Evolutionary conservation across 495 filamentous ascomycete species (phyloP), one percentile per base, ranked within the genome.

Genomic region (Lophiostoma macrostomum): DNA sequence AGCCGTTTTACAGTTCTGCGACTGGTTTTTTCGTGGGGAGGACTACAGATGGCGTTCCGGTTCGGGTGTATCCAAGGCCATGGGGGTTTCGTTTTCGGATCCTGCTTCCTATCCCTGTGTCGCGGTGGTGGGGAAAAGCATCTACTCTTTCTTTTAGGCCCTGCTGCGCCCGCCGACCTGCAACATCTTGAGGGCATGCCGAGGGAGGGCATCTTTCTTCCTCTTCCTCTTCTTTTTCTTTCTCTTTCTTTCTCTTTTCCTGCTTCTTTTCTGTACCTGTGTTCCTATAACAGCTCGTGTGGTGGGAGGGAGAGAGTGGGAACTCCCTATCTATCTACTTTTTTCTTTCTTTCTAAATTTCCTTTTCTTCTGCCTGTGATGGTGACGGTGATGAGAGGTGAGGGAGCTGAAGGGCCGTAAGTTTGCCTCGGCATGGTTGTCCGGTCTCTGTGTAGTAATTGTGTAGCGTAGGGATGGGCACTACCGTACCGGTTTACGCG

Each of bases 191-290:
- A 36, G 20, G 34, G 47, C 47, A 29, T 19, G 28, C 36, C 34
- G 42, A 30, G 36, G 38, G 37, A 52, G 30, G 30, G 30, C 30
- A 32, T n/a, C 30, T n/a, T 32, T 32, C 30, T 32, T 7, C 23
- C 3, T 16, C 16, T 32, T 31, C 24, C 36, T 35, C n/a, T 23
- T 23, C 39, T 10, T 13, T 14, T 27, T 16, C 19, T 30, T 12
- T 22, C 37, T 22, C 32, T 23, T 53, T n/a, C 24, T 27, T 45
- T 30, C 27, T 13, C 37, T 32, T 56, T 36, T 38, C 25, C 27
- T n/a, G n/a, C n/a, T 50, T 50, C 44, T 19, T 44, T 57, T 50
- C 53, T 43, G 45, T 44, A 44, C 25, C 27, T 57, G 36, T 50
- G 29, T 57, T 50, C 14, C 25, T 35, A 49, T 34, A 7, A n/a